phyloP scores from a whole-genome alignment of 371 early-diverging fungal genomes.

The Chytridiales sp. region DNA sequence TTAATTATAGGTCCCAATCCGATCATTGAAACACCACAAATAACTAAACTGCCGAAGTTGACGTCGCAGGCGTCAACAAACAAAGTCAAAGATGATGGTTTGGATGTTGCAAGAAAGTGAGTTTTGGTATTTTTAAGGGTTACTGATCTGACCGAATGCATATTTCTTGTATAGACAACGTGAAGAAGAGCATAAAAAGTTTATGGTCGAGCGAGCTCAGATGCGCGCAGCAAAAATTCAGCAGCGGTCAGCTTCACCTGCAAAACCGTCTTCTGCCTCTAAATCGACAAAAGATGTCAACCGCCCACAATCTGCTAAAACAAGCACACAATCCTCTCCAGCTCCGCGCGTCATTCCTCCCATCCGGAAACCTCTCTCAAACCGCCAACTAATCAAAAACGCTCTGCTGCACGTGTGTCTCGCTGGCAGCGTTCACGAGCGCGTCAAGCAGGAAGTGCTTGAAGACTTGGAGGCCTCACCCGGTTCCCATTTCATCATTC shows the following conservation, averaged over 20 bases:
- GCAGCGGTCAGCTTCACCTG: neutral
- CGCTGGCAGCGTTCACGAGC: slow-evolving; percentile 47
- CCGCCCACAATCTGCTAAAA: neutral
- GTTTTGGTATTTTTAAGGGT: too few species aligned
- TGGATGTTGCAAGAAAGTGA: too few species aligned
- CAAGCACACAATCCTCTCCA: slow-evolving; percentile 32
- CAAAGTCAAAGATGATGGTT: too few species aligned
- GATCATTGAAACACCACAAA: too few species aligned
- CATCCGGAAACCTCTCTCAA: slow-evolving; percentile 25
- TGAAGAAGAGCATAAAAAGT: slow-evolving; percentile 14
- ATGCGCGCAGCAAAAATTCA: slow-evolving; percentile 9
- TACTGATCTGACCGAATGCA: too few species aligned
- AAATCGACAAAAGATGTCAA: slow-evolving; percentile 2
- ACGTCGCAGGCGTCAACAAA: too few species aligned
- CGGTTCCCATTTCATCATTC: slow-evolving; percentile 45
- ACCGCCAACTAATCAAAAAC: slow-evolving; percentile 46
- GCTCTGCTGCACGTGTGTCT: slow-evolving; percentile 53
- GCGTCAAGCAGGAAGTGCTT: slow-evolving; percentile 41
- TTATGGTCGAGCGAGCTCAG: neutral
- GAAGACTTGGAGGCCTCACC: slow-evolving; percentile 40
- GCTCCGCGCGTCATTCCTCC: slow-evolving; percentile 8
- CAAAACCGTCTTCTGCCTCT: slow-evolving; percentile 7
- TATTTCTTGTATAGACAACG: slow-evolving; percentile 8
- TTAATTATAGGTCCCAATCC: too few species aligned
- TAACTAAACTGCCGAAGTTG: too few species aligned